Base-by-base conservation (phyloP, 1,139 yeast species). In the Saccharomyces pastorianus region DNA sequence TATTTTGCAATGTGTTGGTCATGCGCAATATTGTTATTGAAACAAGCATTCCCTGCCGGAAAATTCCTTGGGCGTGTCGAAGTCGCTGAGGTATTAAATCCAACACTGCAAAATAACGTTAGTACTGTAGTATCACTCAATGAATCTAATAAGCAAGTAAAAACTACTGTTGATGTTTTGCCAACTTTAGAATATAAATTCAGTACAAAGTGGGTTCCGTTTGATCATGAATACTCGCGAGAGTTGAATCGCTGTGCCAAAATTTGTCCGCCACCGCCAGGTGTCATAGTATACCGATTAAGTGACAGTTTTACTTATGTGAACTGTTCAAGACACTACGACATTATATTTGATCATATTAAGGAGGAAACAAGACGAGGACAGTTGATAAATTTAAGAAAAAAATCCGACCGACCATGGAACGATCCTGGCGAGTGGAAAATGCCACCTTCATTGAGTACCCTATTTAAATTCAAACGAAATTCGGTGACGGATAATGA, bases 1-100 rank as follows among this genome's bases (percentile, higher is more conserved):
- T 91, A 91, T 73, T 90, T 89, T 71, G 91, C 96, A 47, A 80
- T 89, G 61, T 84, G 86, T 66, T 93, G 96, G 53, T 87, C 96
- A 48, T 80, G 79, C 59, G 96, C 90, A 23, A 77, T 82, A 46
- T 73, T 90, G 59, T 74, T 91, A 55, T 80, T 88, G 73, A 81
- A 90, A 64, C 71, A 87, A 56, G 89, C 96, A 23, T 83, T 81
- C 72, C 95, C 97, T 48, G 77, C 79, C 55, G 96, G 96, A 58
- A 78, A 81, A 55, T 89, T 90, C 72, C 76, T 91, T 67, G 98
- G 97, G 53, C 78, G 85, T 63, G 80, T 89, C 58, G 76, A 78
- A 62, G 78, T 85, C 54, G 83, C 87, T 11, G 89, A 85, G 69
- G 81, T 83, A 13, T 64, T 81, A 51, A 83, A 85, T 63, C 88